Base-by-base conservation (phyloP, 2,329 filamentous ascomycete genomes). In the Neonectria sp. region DNA sequence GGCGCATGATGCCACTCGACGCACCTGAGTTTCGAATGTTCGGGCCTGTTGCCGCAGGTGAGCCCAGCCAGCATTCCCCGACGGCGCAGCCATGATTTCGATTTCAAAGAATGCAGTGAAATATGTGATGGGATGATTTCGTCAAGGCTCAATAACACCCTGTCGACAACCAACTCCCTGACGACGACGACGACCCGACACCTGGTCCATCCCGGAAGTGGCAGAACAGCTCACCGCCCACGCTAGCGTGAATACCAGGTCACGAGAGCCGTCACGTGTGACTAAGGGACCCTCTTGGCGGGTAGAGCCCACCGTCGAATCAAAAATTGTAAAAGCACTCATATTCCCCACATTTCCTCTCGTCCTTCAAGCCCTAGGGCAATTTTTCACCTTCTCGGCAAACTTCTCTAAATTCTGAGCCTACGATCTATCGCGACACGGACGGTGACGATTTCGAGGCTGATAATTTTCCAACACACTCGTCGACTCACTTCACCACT, bases 21-120 rank as follows among this genome's bases (percentile, higher is more conserved):
- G 71, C 86, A 97, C 95, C 88, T 98, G 95, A 68, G 92, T 94
- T 82, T 99, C 96, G 69, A 98, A 86, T 51, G 91, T 90, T 76
- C 96, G 89, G 68, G 95, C 94, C 83, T 98, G 95, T 80, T 98
- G 95, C 76, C 96, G 93, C 74, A 98, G 88, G 84, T 98, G 95
- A 77, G 94, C 92, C 96, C 96, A 99, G 83, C 95, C 92, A 70
- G 88, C 86, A 70, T 83, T 90, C 71, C 88, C 84, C 52, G 85
- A 82, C 65, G 85, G 81, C 72, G 85, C 78, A 70, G 87, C 83
- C 88, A 90, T 91, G 71, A 57, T 77, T 51, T 46, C 55, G 53
- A 56, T 59, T 48, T 11, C 53, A 49, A 52, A 29, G 53, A 57
- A 40, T 61, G 57, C 45, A 55, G 49, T 43, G 51, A 49, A 46